A percentile compares a stretch with the other conserved stretches of the same genome.
Evolutionary conservation across 2,329 filamentous ascomycete species (phyloP).

Genomic region (Sclerotinia borealis): DNA sequence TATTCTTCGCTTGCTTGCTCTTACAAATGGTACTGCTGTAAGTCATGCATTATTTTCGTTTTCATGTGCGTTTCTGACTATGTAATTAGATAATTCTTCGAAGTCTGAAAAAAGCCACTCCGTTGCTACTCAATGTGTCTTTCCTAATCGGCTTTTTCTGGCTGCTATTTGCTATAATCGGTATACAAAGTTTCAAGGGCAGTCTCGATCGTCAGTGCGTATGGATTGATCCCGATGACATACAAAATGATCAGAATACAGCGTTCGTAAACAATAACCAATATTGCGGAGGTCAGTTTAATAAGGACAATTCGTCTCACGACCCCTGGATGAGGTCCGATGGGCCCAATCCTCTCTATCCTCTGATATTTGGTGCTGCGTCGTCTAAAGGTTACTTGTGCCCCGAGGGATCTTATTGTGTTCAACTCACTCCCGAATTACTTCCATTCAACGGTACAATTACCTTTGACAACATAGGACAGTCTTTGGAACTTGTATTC

Average conservation of each 20-base stretch:
- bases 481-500: constrained; percentile 91
- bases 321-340: constrained; percentile 61
- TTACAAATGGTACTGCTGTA: constrained; percentile 90
- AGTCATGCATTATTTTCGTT: constrained; percentile 32
- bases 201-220: constrained; percentile 72
- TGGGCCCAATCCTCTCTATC: constrained; percentile 29
- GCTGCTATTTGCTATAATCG: constrained; percentile 94
- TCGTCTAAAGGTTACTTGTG: constrained; percentile 81
- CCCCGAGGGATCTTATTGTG: constrained; percentile 73
- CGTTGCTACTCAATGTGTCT: constrained; percentile 83
- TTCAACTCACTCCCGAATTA: constrained; percentile 59
- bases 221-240: constrained; percentile 63
- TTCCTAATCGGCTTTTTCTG: constrained; percentile 97
- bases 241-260: constrained; percentile 40
- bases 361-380: constrained; percentile 43
- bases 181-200: constrained; percentile 91
- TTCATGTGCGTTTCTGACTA: neutral
- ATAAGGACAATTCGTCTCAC: constrained; percentile 49
- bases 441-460: constrained; percentile 75
- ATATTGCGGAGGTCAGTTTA: constrained; percentile 81
- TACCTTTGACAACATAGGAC: constrained; percentile 89
- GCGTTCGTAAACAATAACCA: constrained; percentile 60
- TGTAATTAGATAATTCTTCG: constrained; percentile 70
- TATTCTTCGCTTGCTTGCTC: constrained; percentile 80
- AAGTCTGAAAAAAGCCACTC: constrained; percentile 92